phyloP scores from a whole-genome alignment of 768 basidiomycete genomes.

The Coprinopsis sp. region DNA sequence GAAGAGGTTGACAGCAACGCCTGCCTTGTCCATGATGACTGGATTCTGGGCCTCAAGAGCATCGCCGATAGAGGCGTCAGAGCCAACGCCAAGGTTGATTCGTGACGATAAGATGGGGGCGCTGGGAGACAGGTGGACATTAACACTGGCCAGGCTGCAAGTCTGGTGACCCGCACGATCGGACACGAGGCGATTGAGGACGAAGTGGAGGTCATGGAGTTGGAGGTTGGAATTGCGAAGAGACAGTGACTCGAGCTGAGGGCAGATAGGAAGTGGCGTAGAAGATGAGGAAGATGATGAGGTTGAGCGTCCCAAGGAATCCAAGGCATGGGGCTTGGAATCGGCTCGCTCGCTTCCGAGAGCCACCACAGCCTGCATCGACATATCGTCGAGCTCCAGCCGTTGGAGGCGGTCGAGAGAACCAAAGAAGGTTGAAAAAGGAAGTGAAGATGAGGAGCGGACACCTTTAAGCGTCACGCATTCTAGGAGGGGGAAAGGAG shows the following conservation, averaged over 20 bases:
- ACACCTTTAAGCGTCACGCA: slow-evolving; percentile 33
- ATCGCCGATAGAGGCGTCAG: slow-evolving; percentile 13
- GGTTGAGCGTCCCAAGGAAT: slow-evolving; percentile 13
- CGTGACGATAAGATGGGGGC: slow-evolving; percentile 14
- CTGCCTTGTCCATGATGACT: slow-evolving; percentile 6
- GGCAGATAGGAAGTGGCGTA: slow-evolving; percentile 27
- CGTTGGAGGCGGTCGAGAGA: slow-evolving; percentile 24
- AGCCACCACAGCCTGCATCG: slow-evolving; percentile 28
- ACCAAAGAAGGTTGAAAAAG: slow-evolving; percentile 28
- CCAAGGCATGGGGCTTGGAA: background rate
- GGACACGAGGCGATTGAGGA: slow-evolving; percentile 21
- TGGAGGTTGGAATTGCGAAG: slow-evolving; percentile 24
- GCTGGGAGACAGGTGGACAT: slow-evolving; percentile 25
- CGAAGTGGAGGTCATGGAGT: slow-evolving; percentile 22
- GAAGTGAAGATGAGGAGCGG: slow-evolving; percentile 26
- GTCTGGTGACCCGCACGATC: slow-evolving; percentile 22
- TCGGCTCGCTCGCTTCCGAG: slow-evolving; percentile 15
- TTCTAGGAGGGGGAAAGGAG: slow-evolving; percentile 33
- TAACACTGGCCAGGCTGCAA: slow-evolving; percentile 21
- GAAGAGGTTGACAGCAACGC: slow-evolving; percentile 1
- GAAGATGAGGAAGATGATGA: slow-evolving; percentile 3
- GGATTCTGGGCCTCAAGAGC: slow-evolving; percentile 17
- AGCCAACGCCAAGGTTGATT: slow-evolving; percentile 12
- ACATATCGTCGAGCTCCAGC: slow-evolving; percentile 32
- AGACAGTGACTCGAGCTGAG: slow-evolving; percentile 26